Conservation (phyloP, 2,329 filamentous ascomycete genomes). For the Phialophora tarda region DNA sequence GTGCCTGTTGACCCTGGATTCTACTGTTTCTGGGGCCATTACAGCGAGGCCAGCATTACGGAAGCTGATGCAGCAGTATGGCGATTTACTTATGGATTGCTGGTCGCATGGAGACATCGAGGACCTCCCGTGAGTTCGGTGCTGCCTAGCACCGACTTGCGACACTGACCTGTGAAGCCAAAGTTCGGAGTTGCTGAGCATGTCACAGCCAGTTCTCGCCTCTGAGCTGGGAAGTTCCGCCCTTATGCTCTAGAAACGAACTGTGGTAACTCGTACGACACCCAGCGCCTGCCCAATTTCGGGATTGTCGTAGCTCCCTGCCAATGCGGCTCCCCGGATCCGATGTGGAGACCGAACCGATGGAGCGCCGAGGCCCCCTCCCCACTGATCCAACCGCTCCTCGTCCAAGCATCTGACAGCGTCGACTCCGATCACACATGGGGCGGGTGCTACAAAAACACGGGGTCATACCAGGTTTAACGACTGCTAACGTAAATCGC, state of each 20-base stretch:
- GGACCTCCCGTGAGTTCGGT: neutral
- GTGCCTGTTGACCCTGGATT: conserved; percentile 23
- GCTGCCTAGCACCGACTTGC: neutral
- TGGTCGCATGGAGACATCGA: conserved; percentile 25
- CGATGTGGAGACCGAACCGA: conserved; percentile 12
- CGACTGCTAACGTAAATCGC: neutral
- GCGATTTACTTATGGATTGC: conserved; percentile 30
- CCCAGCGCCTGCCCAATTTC: neutral
- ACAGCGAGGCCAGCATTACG: conserved; percentile 26
- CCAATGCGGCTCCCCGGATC: conserved; percentile 13
- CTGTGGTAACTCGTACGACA: neutral
- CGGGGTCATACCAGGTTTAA: neutral
- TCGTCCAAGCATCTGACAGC: neutral
- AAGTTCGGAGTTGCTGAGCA: neutral
- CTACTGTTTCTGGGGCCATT: conserved; percentile 27
- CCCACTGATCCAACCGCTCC: neutral
- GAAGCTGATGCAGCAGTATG: conserved; percentile 27
- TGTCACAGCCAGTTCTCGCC: neutral
- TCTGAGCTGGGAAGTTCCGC: neutral
- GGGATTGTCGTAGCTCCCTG: neutral
- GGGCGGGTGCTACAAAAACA: neutral
- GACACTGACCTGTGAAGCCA: neutral
- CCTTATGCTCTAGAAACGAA: neutral
- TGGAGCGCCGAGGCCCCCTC: neutral
- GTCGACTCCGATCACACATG: neutral